Conservation (phyloP, 106 monocot species). For the Dendrobium nobile region DNA sequence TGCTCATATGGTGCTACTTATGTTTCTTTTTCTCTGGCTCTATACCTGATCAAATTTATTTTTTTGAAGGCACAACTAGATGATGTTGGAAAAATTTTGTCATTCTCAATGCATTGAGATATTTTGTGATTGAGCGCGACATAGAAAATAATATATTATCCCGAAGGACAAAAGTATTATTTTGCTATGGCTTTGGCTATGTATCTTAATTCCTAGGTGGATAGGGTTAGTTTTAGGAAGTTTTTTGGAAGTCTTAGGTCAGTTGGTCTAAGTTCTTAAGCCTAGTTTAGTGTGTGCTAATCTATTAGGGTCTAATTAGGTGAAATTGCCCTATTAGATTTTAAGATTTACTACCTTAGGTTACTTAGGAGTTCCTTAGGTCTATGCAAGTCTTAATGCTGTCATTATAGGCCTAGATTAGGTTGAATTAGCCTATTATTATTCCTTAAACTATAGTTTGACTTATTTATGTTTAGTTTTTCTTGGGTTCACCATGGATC, state of each 20-base stretch:
- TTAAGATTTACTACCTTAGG: background rate
- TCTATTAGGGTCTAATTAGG: background rate
- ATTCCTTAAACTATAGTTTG: background rate
- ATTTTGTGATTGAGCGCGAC: too few species aligned
- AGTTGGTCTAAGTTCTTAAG: background rate
- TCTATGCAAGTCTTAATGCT: background rate
- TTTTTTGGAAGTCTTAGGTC: background rate
- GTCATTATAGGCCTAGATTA: background rate
- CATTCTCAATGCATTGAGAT: too few species aligned
- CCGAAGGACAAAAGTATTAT: too few species aligned
- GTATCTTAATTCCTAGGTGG: too few species aligned
- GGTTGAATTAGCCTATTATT: background rate
- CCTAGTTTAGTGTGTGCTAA: background rate
- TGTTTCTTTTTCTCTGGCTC: background rate
- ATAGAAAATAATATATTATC: too few species aligned
- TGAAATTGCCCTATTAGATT: background rate
- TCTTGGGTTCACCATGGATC: background rate
- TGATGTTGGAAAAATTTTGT: too few species aligned
- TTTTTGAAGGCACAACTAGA: too few species aligned
- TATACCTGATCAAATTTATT: too few species aligned
- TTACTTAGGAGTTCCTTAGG: background rate
- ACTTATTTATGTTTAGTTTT: background rate
- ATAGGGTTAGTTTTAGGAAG: too few species aligned
- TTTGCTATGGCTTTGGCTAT: too few species aligned
- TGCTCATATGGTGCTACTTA: background rate